These are phyloP conservation scores for Fonsecaea monophora DNA, from an alignment of 2,329 filamentous ascomycete species.

Conservation along the genomic window DNA sequence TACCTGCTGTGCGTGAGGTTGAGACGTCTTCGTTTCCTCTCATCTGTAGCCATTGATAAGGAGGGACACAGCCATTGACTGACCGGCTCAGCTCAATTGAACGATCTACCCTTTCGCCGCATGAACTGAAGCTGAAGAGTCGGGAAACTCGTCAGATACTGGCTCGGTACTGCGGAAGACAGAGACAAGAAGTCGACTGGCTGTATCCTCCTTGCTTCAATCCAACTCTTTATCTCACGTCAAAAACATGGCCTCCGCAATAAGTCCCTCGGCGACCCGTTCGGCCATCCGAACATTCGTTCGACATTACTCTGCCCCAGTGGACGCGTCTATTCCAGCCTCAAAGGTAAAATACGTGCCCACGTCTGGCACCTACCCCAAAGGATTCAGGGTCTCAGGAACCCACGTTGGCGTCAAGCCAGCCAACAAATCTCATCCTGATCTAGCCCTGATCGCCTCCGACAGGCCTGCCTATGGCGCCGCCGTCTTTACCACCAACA, in stretches of 20 bases:
- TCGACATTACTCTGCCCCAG: constrained; percentile 51
- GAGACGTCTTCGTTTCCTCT: neutral
- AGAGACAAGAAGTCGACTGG: neutral
- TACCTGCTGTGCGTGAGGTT: neutral
- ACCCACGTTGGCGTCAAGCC: constrained; percentile 93
- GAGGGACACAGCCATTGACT: neutral
- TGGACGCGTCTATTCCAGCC: constrained; percentile 66
- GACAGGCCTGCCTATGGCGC: constrained; percentile 84
- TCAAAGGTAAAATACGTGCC: constrained; percentile 92
- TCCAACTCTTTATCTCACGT: neutral
- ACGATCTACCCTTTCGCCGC: neutral
- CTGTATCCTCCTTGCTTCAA: neutral
- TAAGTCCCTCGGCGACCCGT: constrained; percentile 16
- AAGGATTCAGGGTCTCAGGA: constrained; percentile 85
- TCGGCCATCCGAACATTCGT: constrained; percentile 31
- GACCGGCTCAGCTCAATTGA: neutral
- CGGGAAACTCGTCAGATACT: neutral
- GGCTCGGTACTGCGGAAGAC: neutral
- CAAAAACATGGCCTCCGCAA: constrained; percentile 23
- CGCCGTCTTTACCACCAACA: constrained; percentile 96
- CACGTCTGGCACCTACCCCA: constrained; percentile 81
- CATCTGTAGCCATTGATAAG: neutral
- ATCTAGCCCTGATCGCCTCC: constrained; percentile 86
- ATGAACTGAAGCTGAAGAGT: neutral
- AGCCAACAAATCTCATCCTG: constrained; percentile 87